Percentiles rank a stretch among this genome's conserved stretches.
These are phyloP conservation scores for Austroboletus novae-zelandiae DNA, from an alignment of 1,284 basidiomycete species.

Conservation along the genomic window DNA sequence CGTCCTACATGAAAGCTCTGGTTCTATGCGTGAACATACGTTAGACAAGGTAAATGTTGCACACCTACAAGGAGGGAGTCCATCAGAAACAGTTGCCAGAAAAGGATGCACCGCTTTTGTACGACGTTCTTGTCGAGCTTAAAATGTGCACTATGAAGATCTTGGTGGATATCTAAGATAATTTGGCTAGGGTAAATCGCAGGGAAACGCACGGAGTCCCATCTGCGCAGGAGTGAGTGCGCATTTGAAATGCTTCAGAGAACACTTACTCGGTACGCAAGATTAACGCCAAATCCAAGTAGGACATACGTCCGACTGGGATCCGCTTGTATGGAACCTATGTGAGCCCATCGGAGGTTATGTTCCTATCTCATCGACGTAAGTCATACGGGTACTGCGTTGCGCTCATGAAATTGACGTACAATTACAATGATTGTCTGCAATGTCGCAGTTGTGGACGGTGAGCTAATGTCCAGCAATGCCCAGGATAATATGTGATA, in stretches of 20 bases:
- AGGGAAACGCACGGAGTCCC: conserved; percentile 54
- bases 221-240: conserved; percentile 42
- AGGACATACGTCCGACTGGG: conserved; percentile 53
- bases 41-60: background rate
- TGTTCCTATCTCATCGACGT: conserved; percentile 43
- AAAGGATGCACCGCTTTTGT: conserved; percentile 51
- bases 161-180: conserved; percentile 33
- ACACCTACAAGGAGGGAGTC: conserved; percentile 58
- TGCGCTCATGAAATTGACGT: conserved; percentile 16
- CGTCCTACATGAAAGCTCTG: conserved; percentile 66
- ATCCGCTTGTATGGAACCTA: conserved; percentile 49
- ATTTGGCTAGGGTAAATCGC: background rate
- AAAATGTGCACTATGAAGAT: conserved; percentile 61
- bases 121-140: conserved; percentile 45
- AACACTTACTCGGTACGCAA: conserved; percentile 52
- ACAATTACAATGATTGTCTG: conserved; percentile 53
- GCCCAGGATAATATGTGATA: conserved; percentile 56
- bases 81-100: conserved; percentile 61
- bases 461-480: conserved; percentile 46
- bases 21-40: background rate
- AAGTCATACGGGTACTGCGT: background rate
- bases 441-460: conserved; percentile 48
- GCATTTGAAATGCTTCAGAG: background rate
- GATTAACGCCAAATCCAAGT: conserved; percentile 54
- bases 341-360: conserved; percentile 55